Conservation (phyloP, 1,139 yeast species). For the Lodderomyces theae region DNA sequence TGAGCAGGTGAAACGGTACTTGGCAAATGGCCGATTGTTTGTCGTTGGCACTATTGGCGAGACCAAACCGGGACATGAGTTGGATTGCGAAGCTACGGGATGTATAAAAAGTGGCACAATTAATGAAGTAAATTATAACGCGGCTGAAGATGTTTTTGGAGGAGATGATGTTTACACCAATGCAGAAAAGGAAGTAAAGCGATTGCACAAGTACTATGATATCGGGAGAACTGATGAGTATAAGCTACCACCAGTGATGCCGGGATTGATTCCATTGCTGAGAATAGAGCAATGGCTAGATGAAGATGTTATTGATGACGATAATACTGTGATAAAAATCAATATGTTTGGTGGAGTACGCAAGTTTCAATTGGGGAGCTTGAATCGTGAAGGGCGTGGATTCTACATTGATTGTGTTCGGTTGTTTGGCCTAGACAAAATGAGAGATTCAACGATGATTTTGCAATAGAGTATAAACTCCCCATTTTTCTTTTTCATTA, state of each 20-base stretch:
- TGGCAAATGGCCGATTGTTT: conserved; percentile 44
- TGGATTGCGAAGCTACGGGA: conserved; percentile 14
- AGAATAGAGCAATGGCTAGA: conserved; percentile 36
- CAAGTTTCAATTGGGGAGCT: conserved; percentile 19
- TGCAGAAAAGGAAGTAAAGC: conserved; percentile 23
- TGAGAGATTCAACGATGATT: conserved; percentile 21
- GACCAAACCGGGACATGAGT: conserved; percentile 12
- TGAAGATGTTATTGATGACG: conserved; percentile 17
- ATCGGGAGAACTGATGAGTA: conserved; percentile 6
- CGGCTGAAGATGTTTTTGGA: conserved; percentile 39
- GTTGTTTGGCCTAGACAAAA: conserved; percentile 34
- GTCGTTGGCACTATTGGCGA: conserved; percentile 24
- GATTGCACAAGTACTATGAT: conserved; percentile 16
- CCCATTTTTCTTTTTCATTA: background rate
- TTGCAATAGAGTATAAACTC: conserved; percentile 4
- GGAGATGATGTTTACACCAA: conserved; percentile 7
- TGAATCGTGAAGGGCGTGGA: conserved; percentile 23
- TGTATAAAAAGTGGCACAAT: conserved; percentile 12
- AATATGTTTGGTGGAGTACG: conserved; percentile 15
- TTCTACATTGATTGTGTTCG: conserved; percentile 39
- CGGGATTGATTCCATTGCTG: conserved; percentile 51
- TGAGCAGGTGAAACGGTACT: conserved; percentile 25
- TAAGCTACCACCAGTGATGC: conserved; percentile 43
- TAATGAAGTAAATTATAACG: conserved; percentile 18
- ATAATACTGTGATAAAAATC: conserved; percentile 18